These are phyloP conservation scores for Mitragyna speciosa DNA, from an alignment of 257 asterid genomes.

Conservation along the genomic window DNA sequence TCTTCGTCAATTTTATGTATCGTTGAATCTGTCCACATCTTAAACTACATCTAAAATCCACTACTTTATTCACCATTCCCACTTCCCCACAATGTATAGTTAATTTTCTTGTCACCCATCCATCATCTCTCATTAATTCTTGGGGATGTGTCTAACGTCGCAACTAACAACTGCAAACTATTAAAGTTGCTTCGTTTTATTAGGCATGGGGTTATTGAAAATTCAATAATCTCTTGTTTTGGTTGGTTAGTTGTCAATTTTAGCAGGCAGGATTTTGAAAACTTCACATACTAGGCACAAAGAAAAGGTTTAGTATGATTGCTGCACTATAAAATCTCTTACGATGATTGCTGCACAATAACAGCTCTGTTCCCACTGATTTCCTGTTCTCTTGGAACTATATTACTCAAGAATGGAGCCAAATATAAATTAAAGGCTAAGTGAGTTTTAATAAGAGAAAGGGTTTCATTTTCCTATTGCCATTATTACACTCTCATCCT, in stretches of 20 bases:
- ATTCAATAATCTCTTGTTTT: background rate
- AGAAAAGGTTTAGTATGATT: background rate
- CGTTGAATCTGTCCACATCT: background rate
- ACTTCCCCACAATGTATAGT: background rate
- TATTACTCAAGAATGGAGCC: background rate
- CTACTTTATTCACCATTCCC: background rate
- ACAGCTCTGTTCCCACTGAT: background rate
- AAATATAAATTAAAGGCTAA: background rate
- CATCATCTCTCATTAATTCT: slow-evolving; percentile 18
- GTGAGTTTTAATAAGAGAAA: background rate
- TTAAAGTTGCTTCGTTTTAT: background rate
- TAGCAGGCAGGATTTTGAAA: slow-evolving; percentile 1
- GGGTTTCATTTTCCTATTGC: background rate
- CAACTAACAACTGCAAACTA: slow-evolving; percentile 14
- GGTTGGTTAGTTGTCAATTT: slow-evolving; percentile 19
- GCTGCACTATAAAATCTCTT: background rate
- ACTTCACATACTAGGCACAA: background rate
- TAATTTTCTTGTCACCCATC: background rate
- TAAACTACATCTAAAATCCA: slow-evolving; percentile 13
- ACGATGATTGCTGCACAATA: background rate
- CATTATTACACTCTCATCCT: background rate
- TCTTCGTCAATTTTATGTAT: background rate
- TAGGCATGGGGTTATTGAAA: background rate
- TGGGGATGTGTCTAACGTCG: background rate
- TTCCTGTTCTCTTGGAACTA: slow-evolving; percentile 1